Evolutionary conservation across 345 rosid genomes (phyloP).

Genomic region (Brassica nigra): DNA sequence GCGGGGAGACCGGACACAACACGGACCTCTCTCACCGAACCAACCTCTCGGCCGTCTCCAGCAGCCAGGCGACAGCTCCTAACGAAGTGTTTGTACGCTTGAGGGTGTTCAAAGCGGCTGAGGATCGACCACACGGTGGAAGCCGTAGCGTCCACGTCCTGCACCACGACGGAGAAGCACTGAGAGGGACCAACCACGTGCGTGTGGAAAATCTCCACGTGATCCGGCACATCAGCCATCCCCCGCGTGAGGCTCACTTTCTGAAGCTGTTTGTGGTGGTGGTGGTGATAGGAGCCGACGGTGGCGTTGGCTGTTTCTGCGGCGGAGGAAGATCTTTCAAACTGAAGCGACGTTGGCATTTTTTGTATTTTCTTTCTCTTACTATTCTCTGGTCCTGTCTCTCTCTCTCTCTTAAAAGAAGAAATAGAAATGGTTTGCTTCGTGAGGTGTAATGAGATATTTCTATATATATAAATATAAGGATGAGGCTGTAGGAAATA

Average conservation of each 20-base stretch:
- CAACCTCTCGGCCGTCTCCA: conserved; percentile 72
- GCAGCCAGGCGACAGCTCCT: conserved; percentile 68
- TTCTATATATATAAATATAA: neutral
- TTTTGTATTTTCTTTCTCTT: neutral
- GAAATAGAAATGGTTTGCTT: conserved; percentile 12
- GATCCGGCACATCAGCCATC: conserved; percentile 48
- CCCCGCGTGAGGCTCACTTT: conserved; percentile 43
- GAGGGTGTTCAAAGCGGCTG: conserved; percentile 82
- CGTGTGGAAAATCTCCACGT: conserved; percentile 53
- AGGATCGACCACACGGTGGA: conserved; percentile 78
- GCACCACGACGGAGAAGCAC: conserved; percentile 66
- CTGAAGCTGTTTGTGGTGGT: conserved; percentile 39
- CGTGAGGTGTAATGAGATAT: conserved; percentile 28
- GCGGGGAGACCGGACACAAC: conserved; percentile 95
- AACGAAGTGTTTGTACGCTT: conserved; percentile 78
- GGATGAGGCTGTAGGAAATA: conserved; percentile 8
- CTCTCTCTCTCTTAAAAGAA: conserved; percentile 4
- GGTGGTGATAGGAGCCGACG: conserved; percentile 5
- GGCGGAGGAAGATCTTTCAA: conserved; percentile 44
- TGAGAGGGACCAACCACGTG: conserved; percentile 58
- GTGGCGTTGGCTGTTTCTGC: conserved; percentile 26
- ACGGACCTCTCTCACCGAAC: conserved; percentile 66
- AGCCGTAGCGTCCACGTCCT: conserved; percentile 60
- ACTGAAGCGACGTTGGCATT: conserved; percentile 71
- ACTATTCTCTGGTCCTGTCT: neutral